These are phyloP conservation scores for Physaria fendleri DNA, from an alignment of 345 rosid species.

Conservation along the genomic window DNA sequence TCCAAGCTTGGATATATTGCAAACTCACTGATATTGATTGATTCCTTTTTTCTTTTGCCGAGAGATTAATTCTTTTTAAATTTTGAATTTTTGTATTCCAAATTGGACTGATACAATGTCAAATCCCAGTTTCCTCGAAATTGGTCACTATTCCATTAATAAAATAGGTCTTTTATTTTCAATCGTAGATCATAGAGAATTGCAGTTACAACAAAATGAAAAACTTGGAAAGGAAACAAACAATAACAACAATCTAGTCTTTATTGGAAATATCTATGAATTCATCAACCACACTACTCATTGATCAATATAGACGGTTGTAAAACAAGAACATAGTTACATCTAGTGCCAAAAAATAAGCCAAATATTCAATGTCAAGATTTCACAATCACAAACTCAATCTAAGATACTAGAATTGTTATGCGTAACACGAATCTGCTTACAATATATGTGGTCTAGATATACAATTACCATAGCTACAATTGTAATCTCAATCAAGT, in stretches of 20 bases:
- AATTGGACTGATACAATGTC: no score
- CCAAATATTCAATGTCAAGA: neutral
- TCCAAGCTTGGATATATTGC: no score
- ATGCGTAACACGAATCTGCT: neutral
- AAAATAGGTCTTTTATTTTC: no score
- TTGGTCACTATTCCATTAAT: no score
- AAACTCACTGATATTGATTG: no score
- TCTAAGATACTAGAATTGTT: neutral
- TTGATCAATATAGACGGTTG: neutral
- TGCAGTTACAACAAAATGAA: neutral
- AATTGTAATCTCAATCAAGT: neutral
- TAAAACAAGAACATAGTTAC: neutral
- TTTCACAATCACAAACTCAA: no score
- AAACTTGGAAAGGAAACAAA: neutral
- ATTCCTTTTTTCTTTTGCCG: no score
- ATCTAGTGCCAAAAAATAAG: neutral
- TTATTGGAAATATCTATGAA: no score
- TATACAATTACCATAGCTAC: neutral
- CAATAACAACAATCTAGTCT: neutral
- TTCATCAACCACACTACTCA: neutral
- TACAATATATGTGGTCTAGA: no score
- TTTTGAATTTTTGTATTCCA: no score
- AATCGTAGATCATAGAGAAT: neutral
- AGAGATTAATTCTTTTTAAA: no score
- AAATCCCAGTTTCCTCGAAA: no score